Conservation (phyloP, 192 early-diverging fungal species). For the Phlyctochytrium planicorne region DNA sequence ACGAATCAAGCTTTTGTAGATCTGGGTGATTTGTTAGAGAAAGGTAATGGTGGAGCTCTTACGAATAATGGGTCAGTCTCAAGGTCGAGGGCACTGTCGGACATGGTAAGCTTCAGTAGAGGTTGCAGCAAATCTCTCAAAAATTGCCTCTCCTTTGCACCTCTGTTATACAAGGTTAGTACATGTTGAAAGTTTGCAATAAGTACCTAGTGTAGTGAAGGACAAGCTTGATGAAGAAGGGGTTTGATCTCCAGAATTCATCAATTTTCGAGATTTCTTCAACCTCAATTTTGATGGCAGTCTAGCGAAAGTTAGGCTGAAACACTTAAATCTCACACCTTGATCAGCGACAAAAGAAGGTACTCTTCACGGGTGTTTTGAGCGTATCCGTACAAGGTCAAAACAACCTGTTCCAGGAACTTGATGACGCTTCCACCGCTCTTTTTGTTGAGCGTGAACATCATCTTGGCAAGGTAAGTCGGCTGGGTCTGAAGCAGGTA, state of each 20-base stretch:
- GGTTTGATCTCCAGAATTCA: slow-evolving; percentile 94
- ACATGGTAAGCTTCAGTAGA: slow-evolving; percentile 75
- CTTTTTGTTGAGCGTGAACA: slow-evolving; percentile 86
- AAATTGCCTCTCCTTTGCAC: slow-evolving; percentile 92
- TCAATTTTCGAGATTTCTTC: slow-evolving; percentile 75
- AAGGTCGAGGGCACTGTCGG: slow-evolving; percentile 76
- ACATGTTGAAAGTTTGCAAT: slow-evolving; percentile 22
- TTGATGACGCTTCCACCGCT: slow-evolving; percentile 66
- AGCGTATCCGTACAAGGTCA: slow-evolving; percentile 95
- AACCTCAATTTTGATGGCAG: slow-evolving; percentile 84
- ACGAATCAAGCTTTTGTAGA: slow-evolving; percentile 84
- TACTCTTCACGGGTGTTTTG: slow-evolving; percentile 97
- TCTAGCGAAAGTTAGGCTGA: slow-evolving; percentile 22
- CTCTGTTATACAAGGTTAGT: slow-evolving; percentile 43
- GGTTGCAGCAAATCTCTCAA: slow-evolving; percentile 82
- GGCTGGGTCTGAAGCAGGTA: slow-evolving; percentile 98
- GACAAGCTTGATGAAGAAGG: slow-evolving; percentile 95
- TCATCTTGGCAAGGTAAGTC: slow-evolving; percentile 79
- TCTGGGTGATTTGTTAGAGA: slow-evolving; percentile 29
- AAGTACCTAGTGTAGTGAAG: slow-evolving; percentile 86
- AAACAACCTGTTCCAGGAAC: slow-evolving; percentile 84
- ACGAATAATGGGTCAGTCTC: slow-evolving; percentile 77
- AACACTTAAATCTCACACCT: slow-evolving; percentile 47
- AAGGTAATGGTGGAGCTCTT: background rate
- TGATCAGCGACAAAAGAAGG: slow-evolving; percentile 89